Percentiles rank a stretch among this genome's conserved stretches.
Evolutionary conservation across 2,329 filamentous ascomycete species (phyloP).

Genomic region (Aspergillus neotritici): DNA sequence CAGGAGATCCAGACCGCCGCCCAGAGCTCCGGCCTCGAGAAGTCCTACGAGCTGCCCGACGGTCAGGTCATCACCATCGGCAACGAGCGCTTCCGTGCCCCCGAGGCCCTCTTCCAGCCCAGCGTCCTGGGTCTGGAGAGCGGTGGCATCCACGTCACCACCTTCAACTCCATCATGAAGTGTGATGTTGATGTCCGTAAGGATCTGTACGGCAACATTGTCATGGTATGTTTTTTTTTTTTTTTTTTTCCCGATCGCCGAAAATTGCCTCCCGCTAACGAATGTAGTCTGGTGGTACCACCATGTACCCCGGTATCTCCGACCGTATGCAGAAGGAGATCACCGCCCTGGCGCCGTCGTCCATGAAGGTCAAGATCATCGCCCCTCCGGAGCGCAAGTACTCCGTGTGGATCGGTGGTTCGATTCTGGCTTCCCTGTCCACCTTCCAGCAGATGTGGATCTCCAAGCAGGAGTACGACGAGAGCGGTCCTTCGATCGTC

Average conservation of each 20-base stretch:
- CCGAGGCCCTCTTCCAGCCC: constrained; percentile 99
- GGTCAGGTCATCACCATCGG: constrained; percentile 99
- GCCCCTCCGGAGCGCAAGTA: constrained; percentile 99
- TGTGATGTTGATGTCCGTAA: constrained; percentile 99
- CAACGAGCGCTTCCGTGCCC: constrained; percentile 99
- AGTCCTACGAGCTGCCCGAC: constrained; percentile 99
- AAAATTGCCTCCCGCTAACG: constrained; percentile 13
- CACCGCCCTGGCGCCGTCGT: constrained; percentile 95
- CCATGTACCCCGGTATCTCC: constrained; percentile 99
- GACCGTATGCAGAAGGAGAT: constrained; percentile 99
- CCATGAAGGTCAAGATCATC: constrained; percentile 99
- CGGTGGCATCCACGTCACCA: constrained; percentile 98
- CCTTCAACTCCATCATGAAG: constrained; percentile 99
- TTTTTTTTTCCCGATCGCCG: neutral
- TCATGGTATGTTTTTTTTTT: constrained; percentile 71
- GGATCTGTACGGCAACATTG: constrained; percentile 99
- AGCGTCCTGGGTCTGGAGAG: constrained; percentile 96
- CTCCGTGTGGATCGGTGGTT: constrained; percentile 99
- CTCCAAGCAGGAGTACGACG: constrained; percentile 99
- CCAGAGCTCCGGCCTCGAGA: constrained; percentile 98
- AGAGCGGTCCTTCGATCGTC: constrained; percentile 98
- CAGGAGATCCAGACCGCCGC: constrained; percentile 99
- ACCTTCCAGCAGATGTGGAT: constrained; percentile 99
- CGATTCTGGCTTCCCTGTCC: constrained; percentile 97
- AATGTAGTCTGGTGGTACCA: constrained; percentile 93